Conservation (phyloP, 257 asterid species). For the Jaltomata sinuosa region DNA sequence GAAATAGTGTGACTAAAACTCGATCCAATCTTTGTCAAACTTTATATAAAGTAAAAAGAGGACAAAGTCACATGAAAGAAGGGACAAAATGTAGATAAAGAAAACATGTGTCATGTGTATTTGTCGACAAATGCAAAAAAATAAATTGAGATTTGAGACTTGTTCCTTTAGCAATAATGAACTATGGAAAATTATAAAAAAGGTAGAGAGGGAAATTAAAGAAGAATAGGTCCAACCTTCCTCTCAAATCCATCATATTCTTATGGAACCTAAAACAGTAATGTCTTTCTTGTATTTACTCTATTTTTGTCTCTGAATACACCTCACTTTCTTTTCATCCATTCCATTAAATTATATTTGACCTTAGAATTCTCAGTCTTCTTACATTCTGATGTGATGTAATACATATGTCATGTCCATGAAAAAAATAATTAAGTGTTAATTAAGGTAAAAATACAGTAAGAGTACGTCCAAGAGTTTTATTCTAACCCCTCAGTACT, state of each 20-base stretch:
- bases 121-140: not conserved
- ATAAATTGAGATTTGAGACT: not conserved
- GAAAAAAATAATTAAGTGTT: not conserved
- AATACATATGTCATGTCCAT: not conserved
- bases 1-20: not conserved
- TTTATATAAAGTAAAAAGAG: not conserved
- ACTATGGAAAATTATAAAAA: not conserved
- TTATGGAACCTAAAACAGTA: constrained; percentile 4
- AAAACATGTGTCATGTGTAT: constrained; percentile 4
- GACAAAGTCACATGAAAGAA: not conserved
- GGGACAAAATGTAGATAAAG: not conserved
- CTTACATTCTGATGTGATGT: not conserved
- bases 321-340: not conserved
- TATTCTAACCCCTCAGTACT: not conserved
- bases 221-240: constrained; percentile 13
- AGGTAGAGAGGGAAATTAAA: constrained; percentile 1
- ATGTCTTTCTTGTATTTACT: not conserved
- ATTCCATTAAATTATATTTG: constrained; percentile 1
- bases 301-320: not conserved
- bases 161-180: constrained; percentile 17
- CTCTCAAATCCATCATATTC: constrained; percentile 19
- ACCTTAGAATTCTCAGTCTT: not conserved
- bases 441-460: not conserved
- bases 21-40: not conserved
- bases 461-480: not conserved